These are phyloP conservation scores for Aspergillus thermomutatus DNA, from an alignment of 2,329 filamentous ascomycete species.

Conservation along the genomic window DNA sequence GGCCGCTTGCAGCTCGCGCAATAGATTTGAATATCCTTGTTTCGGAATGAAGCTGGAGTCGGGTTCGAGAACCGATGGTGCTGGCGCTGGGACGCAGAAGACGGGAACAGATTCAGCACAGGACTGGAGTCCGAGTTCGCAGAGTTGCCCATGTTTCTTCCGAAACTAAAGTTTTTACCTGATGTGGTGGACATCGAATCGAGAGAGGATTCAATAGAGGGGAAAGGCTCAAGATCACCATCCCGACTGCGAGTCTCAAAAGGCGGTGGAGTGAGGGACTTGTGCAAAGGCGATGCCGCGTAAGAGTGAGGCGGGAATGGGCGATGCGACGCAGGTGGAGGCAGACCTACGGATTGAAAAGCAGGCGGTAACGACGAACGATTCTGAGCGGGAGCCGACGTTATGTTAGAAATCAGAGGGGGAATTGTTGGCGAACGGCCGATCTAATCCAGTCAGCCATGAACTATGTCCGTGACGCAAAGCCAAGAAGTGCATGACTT, in stretches of 20 bases:
- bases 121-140: conserved; percentile 65
- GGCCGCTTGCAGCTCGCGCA: conserved; percentile 82
- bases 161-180: conserved; percentile 70
- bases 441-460: conserved; percentile 43
- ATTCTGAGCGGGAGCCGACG: conserved; percentile 45
- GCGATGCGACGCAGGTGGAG: conserved; percentile 37
- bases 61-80: conserved; percentile 43
- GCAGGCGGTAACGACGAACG: conserved; percentile 61
- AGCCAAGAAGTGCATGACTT: conserved; percentile 44
- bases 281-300: conserved; percentile 85
- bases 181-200: conserved; percentile 48
- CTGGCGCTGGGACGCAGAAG: conserved; percentile 33
- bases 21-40: conserved; percentile 72
- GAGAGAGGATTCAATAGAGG: conserved; percentile 79
- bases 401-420: conserved; percentile 36
- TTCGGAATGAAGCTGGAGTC: conserved; percentile 53
- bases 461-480: conserved; percentile 25
- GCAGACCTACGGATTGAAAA: conserved; percentile 49
- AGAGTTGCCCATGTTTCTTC: conserved; percentile 61
- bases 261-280: conserved; percentile 79
- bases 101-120: conserved; percentile 38
- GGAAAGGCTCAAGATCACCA: conserved; percentile 73
- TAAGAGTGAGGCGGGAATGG: conserved; percentile 55
- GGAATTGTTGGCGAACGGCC: conserved; percentile 40
- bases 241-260: conserved; percentile 53